phyloP scores from a whole-genome alignment of 805 yeast genomes.

The Crinitomyces ghanaensis region DNA sequence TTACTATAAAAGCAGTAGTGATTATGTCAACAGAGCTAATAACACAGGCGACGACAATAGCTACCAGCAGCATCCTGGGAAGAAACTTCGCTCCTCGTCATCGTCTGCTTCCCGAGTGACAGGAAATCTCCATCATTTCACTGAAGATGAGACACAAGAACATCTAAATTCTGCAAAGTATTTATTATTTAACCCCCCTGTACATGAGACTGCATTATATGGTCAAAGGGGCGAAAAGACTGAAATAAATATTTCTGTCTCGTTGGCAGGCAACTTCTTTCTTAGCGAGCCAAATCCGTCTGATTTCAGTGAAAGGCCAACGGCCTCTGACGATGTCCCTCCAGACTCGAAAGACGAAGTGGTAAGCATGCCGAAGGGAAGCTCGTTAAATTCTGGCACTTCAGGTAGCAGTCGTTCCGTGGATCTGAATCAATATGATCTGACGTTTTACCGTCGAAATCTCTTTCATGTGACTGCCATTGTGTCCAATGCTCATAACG shows the following conservation, averaged over 20 bases:
- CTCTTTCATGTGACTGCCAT: constrained; percentile 19
- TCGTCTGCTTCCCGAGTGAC: too few relatives aligned
- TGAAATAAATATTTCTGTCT: constrained; percentile 10
- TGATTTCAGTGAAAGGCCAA: background rate
- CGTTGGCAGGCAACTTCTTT: constrained; percentile 17
- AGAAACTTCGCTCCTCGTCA: too few relatives aligned
- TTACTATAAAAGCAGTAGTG: too few relatives aligned
- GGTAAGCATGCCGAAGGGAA: background rate
- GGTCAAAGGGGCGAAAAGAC: constrained; percentile 16
- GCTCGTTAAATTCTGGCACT: background rate
- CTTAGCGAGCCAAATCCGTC: constrained; percentile 12
- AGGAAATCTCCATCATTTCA: too few relatives aligned
- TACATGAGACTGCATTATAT: constrained; percentile 12
- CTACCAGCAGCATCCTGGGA: background rate
- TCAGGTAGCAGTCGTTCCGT: background rate
- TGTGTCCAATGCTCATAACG: constrained; percentile 18
- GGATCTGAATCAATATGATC: constrained; percentile 13
- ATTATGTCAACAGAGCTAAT: too few relatives aligned
- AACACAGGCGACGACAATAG: background rate
- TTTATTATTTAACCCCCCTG: constrained; percentile 14
- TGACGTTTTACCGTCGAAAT: constrained; percentile 21
- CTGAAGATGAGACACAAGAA: constrained; percentile 6
- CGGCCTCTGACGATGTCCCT: background rate
- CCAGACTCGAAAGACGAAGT: background rate
- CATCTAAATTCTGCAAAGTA: constrained; percentile 9